Percentiles rank a stretch among this genome's conserved stretches.
Evolutionary conservation across 2,329 filamentous ascomycete genomes (phyloP).

Genomic region (Claviceps citrina): DNA sequence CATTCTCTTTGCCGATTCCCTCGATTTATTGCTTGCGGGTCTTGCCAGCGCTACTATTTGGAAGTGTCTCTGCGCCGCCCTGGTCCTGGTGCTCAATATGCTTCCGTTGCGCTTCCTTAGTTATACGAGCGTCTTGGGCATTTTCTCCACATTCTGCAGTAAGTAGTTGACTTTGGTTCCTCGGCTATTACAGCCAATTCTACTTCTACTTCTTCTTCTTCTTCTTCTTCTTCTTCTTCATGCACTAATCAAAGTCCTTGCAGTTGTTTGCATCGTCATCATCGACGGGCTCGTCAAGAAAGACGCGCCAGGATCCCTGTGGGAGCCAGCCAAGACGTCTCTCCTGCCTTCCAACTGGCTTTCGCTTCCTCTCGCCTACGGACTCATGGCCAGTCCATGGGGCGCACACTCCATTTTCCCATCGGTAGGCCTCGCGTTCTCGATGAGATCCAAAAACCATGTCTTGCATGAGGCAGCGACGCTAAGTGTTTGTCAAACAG

Average conservation of each 20-base stretch:
- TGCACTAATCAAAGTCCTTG: conserved; percentile 1
- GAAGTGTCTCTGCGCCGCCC: conserved; percentile 70
- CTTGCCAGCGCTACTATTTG: conserved; percentile 51
- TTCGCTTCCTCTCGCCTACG: conserved; percentile 75
- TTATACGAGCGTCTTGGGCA: conserved; percentile 85
- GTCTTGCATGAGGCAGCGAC: not conserved
- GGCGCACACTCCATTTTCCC: conserved; percentile 59
- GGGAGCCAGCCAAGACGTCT: conserved; percentile 64
- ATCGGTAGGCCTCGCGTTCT: conserved; percentile 35
- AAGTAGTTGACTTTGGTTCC: conserved; percentile 27
- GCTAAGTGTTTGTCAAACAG: conserved; percentile 15
- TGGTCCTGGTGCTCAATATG: conserved; percentile 72
- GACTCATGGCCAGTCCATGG: conserved; percentile 69
- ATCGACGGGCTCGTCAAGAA: conserved; percentile 77
- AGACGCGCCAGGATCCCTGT: conserved; percentile 63
- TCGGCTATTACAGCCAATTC: not conserved
- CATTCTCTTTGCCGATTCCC: conserved; percentile 84
- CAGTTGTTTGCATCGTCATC: conserved; percentile 72
- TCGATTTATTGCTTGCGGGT: conserved; percentile 62
- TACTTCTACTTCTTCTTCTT: not conserved
- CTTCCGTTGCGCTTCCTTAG: conserved; percentile 70
- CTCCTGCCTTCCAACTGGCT: conserved; percentile 76
- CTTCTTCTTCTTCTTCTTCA: not conserved
- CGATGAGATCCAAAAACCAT: too few species aligned
- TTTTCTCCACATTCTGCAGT: conserved; percentile 79